Base-by-base conservation (phyloP, 306 rosid genomes). In the Delonix regia region DNA sequence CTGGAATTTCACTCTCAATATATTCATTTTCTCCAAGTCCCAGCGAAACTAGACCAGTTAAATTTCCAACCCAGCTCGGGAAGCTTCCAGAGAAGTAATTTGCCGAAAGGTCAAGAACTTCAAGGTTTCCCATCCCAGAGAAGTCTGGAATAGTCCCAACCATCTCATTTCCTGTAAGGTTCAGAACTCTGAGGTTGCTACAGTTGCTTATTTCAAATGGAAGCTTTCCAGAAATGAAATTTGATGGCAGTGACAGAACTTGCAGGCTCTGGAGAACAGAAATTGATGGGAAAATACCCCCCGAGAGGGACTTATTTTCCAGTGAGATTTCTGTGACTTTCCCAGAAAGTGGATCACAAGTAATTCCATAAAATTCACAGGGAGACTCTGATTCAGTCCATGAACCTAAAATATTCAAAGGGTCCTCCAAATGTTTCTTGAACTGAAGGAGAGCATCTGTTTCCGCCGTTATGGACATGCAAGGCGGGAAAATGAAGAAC, bases 11-110 rank as follows among this genome's bases (percentile, higher is more conserved):
- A 44, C 89, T 79, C 51, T 82, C 86, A 41, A 64, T 77, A 59
- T 55, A 93, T 0, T 72, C 74, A 85, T 96, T 96, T 18, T 14
- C 84, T 7, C 97, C 99, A 0, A 96, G 90, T 19, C 90, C 93
- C 13, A 96, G 83, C 12, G 77, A 49, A 52, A 75, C 44, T 45
- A 96, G 53, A 38, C 81, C 81, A 3, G 88, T 87, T 56, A 96
- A 68, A 77, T 85, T 89, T 77, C 91, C 98, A 13, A 93, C 82
- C 99, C 98, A 96, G 66, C 81, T 28, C 0, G 99, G 99, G 51
- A 91, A 84, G 12, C 56, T 55, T 1, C 88, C 94, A 6, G 88
- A 77, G 24, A 93, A 91, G 78, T 75, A 81, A 85, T 96, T 96
- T 0, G 78, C 67, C 0, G 97, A 88, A 36, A 93, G 86, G 81